Evolutionary conservation across 257 asterid species (phyloP).

Genomic region (Leptodermis oblonga): DNA sequence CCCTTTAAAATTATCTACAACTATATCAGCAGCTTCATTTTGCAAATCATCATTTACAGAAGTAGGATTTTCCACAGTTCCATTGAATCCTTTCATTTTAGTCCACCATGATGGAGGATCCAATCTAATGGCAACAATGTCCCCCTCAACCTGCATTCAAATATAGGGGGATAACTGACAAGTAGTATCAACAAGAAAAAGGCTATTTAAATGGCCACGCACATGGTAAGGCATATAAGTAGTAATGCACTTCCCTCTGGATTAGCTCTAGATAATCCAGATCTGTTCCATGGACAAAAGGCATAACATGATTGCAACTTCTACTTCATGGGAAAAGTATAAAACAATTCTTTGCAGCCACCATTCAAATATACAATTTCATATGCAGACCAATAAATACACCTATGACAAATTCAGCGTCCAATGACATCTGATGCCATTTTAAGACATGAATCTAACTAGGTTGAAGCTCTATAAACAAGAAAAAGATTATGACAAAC

Average conservation of each 20-base stretch:
- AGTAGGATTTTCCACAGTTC: slow-evolving; percentile 2
- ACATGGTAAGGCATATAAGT: background rate
- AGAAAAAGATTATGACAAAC: background rate
- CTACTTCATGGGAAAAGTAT: background rate
- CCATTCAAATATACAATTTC: background rate
- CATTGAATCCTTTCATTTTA: slow-evolving; percentile 30
- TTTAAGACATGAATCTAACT: background rate
- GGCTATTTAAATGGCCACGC: background rate
- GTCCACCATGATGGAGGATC: slow-evolving; percentile 58
- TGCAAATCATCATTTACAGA: slow-evolving; percentile 25
- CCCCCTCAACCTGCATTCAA: slow-evolving; percentile 71
- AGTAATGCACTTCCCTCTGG: background rate
- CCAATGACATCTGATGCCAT: background rate
- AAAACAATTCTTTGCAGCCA: background rate
- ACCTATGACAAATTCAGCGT: background rate
- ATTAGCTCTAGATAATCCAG: background rate
- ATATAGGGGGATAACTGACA: too few species aligned
- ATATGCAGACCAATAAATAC: background rate
- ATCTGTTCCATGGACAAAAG: background rate
- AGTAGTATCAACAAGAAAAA: background rate
- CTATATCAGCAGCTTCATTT: slow-evolving; percentile 26
- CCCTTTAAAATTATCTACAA: slow-evolving; percentile 32
- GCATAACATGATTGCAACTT: background rate
- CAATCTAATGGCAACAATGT: slow-evolving; percentile 63
- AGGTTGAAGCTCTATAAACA: background rate